Evolutionary conservation across 2,329 filamentous ascomycete genomes (phyloP).

Genomic region (Aspergillus sp.): DNA sequence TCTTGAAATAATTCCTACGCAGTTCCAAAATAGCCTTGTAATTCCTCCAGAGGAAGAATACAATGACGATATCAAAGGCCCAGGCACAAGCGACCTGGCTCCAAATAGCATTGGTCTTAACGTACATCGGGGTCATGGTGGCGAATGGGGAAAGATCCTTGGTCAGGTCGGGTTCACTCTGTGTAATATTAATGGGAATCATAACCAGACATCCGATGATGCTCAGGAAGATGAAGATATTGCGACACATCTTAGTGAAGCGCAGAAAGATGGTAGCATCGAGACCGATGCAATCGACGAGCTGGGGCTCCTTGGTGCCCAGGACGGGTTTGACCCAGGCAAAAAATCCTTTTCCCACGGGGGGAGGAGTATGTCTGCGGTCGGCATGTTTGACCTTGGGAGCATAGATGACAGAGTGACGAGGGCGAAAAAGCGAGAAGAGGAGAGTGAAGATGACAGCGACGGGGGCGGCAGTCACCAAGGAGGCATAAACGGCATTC

Average conservation of each 20-base stretch:
- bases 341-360: constrained; percentile 79
- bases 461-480: constrained; percentile 74
- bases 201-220: constrained; percentile 71
- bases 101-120: constrained; percentile 49
- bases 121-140: constrained; percentile 49
- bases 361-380: constrained; percentile 80
- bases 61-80: constrained; percentile 69
- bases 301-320: constrained; percentile 68
- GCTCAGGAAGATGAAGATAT: constrained; percentile 73
- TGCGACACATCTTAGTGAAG: constrained; percentile 84
- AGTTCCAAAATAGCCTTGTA: constrained; percentile 70
- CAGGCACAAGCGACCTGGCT: constrained; percentile 56
- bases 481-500: constrained; percentile 69
- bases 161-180: constrained; percentile 35
- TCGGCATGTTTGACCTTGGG: constrained; percentile 92
- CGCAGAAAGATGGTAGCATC: constrained; percentile 89
- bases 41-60: constrained; percentile 83
- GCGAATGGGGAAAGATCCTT: constrained; percentile 28
- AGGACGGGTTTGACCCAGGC: constrained; percentile 80
- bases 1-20: constrained; percentile 76
- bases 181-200: constrained; percentile 70
- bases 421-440: constrained; percentile 87
- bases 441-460: constrained; percentile 68
- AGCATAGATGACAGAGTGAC: constrained; percentile 88
- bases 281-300: constrained; percentile 80